Evolutionary conservation across 257 asterid genomes (phyloP), one percentile per base, ranked within the genome.

Genomic region (Ocimum tenuiflorum): DNA sequence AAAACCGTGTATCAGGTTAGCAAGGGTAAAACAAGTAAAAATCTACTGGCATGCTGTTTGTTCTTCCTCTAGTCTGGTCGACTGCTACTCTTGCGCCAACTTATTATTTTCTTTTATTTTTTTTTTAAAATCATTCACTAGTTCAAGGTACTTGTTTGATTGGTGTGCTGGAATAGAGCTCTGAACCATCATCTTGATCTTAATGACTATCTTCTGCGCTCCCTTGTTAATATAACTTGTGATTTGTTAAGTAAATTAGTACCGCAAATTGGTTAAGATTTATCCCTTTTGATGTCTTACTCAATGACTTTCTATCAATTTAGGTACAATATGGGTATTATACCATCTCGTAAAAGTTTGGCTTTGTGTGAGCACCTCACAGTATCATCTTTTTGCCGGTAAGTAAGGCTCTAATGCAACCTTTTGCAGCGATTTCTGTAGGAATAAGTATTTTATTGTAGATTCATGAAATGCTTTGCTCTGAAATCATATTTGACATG

Each of bases 251-350:
- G 27, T 61, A 35, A 18, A 29, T 58, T 54, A 39, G 27, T 55
- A 22, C 24, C 42, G 67, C 45, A 38, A 18, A 60, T 60, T 38
- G 62, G 38, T 67, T 36, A 18, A 1, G 23, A 46, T 13, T 38
- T 42, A 36, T 48, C 43, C 19, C 33, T 63, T 61, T 10, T 3
- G 15, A 24, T 20, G 41, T 41, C 55, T 75, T 22, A 29, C 27
- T 23, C 6, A n/a, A 39, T 59, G 48, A 18, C 43, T 24, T 57
- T 54, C 64, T 46, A 12, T 63, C 48, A 27, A 50, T 82, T 64
- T 79, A 94, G 99, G 89, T 94, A 90, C 84, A 90, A 81, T 76
- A 89, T 92, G 87, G 97, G 99, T 8, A 87, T 92, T 36, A 89
- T 89, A 71, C 82, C 95, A 58, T 85, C 94, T 27, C 86, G 96